Conservation (phyloP, 2,329 filamentous ascomycete genomes). For the Orbilia oligospora region DNA sequence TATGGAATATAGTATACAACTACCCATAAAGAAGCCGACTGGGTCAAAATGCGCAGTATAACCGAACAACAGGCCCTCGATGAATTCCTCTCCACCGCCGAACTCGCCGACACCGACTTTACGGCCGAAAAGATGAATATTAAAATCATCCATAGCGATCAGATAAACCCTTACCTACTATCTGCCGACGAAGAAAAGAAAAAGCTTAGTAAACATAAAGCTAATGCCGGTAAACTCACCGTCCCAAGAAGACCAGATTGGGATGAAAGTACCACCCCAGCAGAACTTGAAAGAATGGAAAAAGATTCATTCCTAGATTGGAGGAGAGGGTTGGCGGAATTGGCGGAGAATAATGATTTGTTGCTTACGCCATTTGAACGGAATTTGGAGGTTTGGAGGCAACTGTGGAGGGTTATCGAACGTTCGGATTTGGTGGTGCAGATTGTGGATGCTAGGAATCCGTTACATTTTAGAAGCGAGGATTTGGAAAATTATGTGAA, state of each 20-base stretch:
- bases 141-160: constrained; percentile 97
- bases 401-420: constrained; percentile 98
- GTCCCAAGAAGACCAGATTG: constrained; percentile 91
- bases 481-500: constrained; percentile 96
- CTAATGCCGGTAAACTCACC: constrained; percentile 83
- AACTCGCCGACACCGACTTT: constrained; percentile 98
- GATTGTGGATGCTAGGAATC: constrained; percentile 97
- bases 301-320: constrained; percentile 86
- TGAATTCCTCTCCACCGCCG: constrained; percentile 94
- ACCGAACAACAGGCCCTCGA: constrained; percentile 97
- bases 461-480: constrained; percentile 91
- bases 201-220: constrained; percentile 83
- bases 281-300: constrained; percentile 84
- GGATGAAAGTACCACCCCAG: constrained; percentile 86
- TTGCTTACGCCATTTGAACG: constrained; percentile 98
- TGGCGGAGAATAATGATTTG: constrained; percentile 93
- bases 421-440: constrained; percentile 95
- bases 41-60: constrained; percentile 99
- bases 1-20: constrained; percentile 87
- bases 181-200: constrained; percentile 86
- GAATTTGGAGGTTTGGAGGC: constrained; percentile 97
- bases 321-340: constrained; percentile 89
- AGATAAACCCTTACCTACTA: constrained; percentile 93
- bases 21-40: constrained; percentile 88
- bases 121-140: constrained; percentile 98